These are phyloP conservation scores for Tremella mesenterica DNA, from an alignment of 768 basidiomycete species.

Conservation along the genomic window DNA sequence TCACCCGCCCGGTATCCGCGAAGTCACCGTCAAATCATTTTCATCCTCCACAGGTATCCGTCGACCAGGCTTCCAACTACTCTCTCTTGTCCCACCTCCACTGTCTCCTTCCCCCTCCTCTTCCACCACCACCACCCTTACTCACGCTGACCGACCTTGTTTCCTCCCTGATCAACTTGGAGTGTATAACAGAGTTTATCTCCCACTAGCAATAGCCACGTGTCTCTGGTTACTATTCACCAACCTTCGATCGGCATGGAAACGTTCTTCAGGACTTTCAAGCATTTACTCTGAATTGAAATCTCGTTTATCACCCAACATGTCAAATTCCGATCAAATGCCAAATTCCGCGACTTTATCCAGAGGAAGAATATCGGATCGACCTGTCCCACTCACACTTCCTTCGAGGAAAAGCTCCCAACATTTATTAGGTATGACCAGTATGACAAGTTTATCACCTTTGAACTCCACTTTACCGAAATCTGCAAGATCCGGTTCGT, in stretches of 20 bases:
- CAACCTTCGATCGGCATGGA: constrained; percentile 30
- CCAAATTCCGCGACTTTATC: neutral
- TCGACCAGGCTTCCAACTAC: constrained; percentile 78
- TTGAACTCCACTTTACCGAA: too few species aligned
- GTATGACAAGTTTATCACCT: too few species aligned
- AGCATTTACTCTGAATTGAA: constrained; percentile 9
- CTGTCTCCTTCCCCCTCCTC: constrained; percentile 40
- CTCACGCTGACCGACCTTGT: constrained; percentile 61
- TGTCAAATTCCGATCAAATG: constrained; percentile 6
- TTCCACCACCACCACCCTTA: constrained; percentile 37
- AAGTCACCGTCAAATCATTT: constrained; percentile 81
- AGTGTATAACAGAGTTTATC: constrained; percentile 63
- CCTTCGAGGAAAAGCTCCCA: constrained; percentile 25
- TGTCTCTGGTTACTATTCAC: constrained; percentile 46
- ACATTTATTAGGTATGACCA: constrained; percentile 13
- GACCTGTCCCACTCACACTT: constrained; percentile 28
- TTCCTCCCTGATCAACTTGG: constrained; percentile 73
- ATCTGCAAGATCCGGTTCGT: neutral
- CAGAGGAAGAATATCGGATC: constrained; percentile 16
- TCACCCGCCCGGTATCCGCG: constrained; percentile 52
- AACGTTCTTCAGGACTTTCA: constrained; percentile 12
- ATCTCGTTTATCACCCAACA: constrained; percentile 7
- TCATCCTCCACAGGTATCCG: constrained; percentile 82
- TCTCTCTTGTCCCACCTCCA: constrained; percentile 56
- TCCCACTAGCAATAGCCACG: constrained; percentile 60